Conservation (phyloP, 2,329 filamentous ascomycete genomes). For the Diaporthe capsici region DNA sequence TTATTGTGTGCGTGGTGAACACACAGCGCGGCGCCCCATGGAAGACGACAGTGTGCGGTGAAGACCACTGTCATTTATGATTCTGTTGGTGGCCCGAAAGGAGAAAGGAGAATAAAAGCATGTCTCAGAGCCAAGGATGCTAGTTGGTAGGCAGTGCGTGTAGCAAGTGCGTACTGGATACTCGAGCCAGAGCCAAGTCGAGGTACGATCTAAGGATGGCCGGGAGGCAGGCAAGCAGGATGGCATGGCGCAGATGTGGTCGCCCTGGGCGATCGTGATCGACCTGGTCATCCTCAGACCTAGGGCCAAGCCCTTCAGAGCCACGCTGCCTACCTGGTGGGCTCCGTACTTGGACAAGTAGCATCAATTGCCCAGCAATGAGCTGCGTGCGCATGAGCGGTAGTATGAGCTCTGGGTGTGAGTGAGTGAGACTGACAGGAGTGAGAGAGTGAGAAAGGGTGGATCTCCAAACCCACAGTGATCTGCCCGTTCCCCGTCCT, state of each 20-base stretch:
- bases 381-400: neutral
- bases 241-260: neutral
- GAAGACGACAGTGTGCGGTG: neutral
- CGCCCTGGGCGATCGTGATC: slow-evolving; percentile 17
- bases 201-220: neutral
- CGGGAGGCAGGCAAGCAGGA: neutral
- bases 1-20: neutral
- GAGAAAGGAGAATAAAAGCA: slow-evolving; percentile 34
- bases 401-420: neutral
- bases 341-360: neutral
- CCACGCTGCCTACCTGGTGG: neutral
- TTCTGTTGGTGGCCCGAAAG: slow-evolving; percentile 8
- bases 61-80: slow-evolving; percentile 23
- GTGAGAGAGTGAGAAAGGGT: neutral
- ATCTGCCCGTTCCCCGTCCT: neutral
- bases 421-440: neutral
- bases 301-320: neutral
- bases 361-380: neutral
- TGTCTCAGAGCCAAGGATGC: slow-evolving; percentile 24
- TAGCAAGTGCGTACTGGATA: neutral
- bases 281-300: slow-evolving; percentile 3
- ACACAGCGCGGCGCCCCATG: neutral
- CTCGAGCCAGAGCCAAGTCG: neutral
- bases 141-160: neutral
- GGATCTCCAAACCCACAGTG: slow-evolving; percentile 11